These are phyloP conservation scores for Larix sibirica DNA, from an alignment of 83 land plant genomes.

Conservation along the genomic window DNA sequence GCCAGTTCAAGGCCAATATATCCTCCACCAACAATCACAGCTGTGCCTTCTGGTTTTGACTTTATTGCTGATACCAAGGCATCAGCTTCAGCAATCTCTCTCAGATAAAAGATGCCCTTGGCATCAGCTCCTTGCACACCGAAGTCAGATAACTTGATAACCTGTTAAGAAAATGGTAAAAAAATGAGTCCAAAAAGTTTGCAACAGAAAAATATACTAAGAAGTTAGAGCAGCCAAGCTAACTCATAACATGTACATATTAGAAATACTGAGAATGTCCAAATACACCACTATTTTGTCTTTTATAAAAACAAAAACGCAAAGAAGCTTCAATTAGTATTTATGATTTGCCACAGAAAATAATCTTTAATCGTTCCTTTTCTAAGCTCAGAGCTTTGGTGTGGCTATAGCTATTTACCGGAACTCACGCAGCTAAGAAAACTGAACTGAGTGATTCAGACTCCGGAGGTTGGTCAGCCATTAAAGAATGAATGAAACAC, in stretches of 20 bases:
- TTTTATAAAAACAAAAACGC: neutral
- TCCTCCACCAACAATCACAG: slow-evolving; percentile 96
- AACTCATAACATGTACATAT: neutral
- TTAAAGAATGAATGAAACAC: no score
- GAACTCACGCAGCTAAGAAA: no score
- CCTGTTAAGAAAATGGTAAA: slow-evolving; percentile 41
- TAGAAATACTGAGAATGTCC: neutral
- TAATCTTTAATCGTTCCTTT: neutral
- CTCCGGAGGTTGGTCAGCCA: neutral
- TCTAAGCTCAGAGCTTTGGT: neutral
- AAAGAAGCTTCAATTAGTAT: neutral
- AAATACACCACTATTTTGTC: neutral
- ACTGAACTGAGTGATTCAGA: no score
- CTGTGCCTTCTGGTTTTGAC: slow-evolving; percentile 76
- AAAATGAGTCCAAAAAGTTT: neutral
- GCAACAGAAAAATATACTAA: neutral
- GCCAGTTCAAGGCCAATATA: slow-evolving; percentile 98
- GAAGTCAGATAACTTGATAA: slow-evolving; percentile 84
- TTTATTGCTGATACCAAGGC: slow-evolving; percentile 73
- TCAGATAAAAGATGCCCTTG: slow-evolving; percentile 84
- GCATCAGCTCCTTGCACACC: slow-evolving; percentile 97
- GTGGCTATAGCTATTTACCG: no score
- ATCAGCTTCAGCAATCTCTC: slow-evolving; percentile 97
- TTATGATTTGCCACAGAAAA: neutral
- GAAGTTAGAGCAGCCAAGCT: neutral